Percentiles rank a stretch among this genome's conserved stretches.
phyloP scores from a whole-genome alignment of 495 filamentous ascomycete species.

The Penicillium silybi region DNA sequence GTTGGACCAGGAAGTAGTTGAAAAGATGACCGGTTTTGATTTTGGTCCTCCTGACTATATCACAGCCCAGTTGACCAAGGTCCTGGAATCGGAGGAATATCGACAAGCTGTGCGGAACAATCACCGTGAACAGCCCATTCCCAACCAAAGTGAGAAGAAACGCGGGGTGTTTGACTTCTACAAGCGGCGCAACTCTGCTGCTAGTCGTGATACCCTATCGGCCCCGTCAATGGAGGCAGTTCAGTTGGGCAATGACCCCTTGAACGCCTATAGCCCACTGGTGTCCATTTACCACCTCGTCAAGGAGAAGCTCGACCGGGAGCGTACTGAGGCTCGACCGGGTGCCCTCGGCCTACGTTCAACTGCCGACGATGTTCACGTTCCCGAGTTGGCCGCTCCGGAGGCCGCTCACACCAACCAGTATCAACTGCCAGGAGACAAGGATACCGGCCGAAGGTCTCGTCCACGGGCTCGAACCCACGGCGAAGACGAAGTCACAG shows the following conservation, averaged over 20 bases:
- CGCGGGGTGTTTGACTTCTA: constrained; percentile 96
- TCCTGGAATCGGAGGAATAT: constrained; percentile 88
- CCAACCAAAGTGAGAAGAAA: constrained; percentile 75
- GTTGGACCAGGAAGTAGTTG: constrained; percentile 75
- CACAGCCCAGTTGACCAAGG: constrained; percentile 70
- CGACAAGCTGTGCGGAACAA: constrained; percentile 69
- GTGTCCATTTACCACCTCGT: constrained; percentile 96
- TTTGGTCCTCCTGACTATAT: constrained; percentile 88
- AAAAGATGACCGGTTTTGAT: constrained; percentile 97
- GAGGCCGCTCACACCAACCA: constrained; percentile 91
- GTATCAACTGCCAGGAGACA: constrained; percentile 81
- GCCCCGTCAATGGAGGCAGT: constrained; percentile 80
- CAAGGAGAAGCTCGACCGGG: constrained; percentile 86
- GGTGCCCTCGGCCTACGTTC: constrained; percentile 54
- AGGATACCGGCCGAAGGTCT: constrained; percentile 69
- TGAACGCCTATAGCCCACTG: constrained; percentile 90
- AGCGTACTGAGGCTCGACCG: constrained; percentile 61
- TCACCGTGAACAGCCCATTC: constrained; percentile 59
- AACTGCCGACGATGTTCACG: constrained; percentile 56
- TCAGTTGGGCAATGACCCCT: constrained; percentile 75
- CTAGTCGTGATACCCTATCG: constrained; percentile 85
- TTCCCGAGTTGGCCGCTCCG: constrained; percentile 74
- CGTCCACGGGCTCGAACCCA: constrained; percentile 87
- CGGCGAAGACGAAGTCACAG: constrained; percentile 86
- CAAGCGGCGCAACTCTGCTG: constrained; percentile 80